A percentile compares a stretch with the other conserved stretches of the same genome.
phyloP scores from a whole-genome alignment of 345 rosid genomes.

The Euclidium syriacum region DNA sequence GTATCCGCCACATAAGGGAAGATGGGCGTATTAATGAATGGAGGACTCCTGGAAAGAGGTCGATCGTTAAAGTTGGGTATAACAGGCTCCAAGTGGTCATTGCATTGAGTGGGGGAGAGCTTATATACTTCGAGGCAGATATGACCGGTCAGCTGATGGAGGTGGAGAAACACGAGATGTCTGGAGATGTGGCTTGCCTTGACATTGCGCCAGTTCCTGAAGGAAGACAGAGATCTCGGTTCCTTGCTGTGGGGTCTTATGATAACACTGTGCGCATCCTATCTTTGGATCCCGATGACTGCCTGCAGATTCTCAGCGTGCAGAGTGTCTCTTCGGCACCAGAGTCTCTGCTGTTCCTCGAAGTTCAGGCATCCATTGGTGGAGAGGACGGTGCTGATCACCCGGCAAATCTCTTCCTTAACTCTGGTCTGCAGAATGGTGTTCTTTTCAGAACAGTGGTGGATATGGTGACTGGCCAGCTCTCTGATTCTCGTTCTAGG shows the following conservation, averaged over 20 bases:
- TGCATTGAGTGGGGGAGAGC: constrained; percentile 98
- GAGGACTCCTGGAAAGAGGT: constrained; percentile 99
- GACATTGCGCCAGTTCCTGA: constrained; percentile 99
- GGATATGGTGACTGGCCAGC: constrained; percentile 98
- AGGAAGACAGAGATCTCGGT: constrained; percentile 98
- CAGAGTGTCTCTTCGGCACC: constrained; percentile 98
- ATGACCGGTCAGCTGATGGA: constrained; percentile 96
- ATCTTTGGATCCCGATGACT: constrained; percentile 97
- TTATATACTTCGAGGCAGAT: constrained; percentile 94
- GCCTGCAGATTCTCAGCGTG: constrained; percentile 92
- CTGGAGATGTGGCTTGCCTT: constrained; percentile 98
- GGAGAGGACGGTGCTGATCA: constrained; percentile 99
- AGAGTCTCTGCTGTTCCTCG: constrained; percentile 94
- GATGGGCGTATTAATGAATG: constrained; percentile 98
- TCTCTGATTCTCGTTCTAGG: constrained; percentile 94
- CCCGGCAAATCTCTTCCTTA: constrained; percentile 95
- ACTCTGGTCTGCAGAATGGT: constrained; percentile 91
- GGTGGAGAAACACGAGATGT: constrained; percentile 98
- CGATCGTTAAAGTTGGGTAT: constrained; percentile 94
- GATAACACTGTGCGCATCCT: constrained; percentile 88
- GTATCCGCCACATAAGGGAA: constrained; percentile 93
- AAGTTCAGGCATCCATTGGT: constrained; percentile 92
- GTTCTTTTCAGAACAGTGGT: constrained; percentile 94
- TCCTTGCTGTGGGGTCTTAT: constrained; percentile 95
- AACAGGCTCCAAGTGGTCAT: constrained; percentile 93